These are phyloP conservation scores for Byssothecium circinans DNA, from an alignment of 2,329 filamentous ascomycete species.

Conservation along the genomic window DNA sequence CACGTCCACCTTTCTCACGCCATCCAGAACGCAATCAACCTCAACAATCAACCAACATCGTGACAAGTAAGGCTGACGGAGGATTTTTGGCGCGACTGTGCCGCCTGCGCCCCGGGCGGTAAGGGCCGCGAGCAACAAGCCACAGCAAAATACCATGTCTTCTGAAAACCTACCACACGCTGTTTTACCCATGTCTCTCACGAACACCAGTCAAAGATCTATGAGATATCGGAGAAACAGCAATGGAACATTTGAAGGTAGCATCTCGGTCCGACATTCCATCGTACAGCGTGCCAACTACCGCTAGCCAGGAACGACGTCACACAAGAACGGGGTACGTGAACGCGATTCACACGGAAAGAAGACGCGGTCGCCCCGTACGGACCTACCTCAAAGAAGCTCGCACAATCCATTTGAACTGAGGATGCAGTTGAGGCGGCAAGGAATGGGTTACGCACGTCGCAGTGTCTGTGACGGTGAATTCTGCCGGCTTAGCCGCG, in stretches of 20 bases:
- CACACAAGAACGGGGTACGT: background rate
- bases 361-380: background rate
- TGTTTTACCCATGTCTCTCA: background rate
- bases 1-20: no score
- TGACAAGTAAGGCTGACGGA: slow-evolving; percentile 10
- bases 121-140: background rate
- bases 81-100: slow-evolving; percentile 8
- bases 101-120: background rate
- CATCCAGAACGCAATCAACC: background rate
- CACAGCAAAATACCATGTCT: background rate
- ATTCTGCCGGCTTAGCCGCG: slow-evolving; percentile 16
- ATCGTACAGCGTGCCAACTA: no score
- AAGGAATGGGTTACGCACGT: background rate
- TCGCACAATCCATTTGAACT: background rate
- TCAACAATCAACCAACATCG: background rate
- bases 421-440: background rate
- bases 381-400: background rate
- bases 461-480: background rate
- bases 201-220: background rate
- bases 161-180: background rate
- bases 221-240: background rate
- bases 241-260: no score
- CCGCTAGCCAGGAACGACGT: no score
- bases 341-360: background rate
- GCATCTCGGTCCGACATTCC: background rate